Evolutionary conservation across 106 monocot genomes (phyloP), one percentile per base, ranked within the genome.

Genomic region (Vanilla planifolia): DNA sequence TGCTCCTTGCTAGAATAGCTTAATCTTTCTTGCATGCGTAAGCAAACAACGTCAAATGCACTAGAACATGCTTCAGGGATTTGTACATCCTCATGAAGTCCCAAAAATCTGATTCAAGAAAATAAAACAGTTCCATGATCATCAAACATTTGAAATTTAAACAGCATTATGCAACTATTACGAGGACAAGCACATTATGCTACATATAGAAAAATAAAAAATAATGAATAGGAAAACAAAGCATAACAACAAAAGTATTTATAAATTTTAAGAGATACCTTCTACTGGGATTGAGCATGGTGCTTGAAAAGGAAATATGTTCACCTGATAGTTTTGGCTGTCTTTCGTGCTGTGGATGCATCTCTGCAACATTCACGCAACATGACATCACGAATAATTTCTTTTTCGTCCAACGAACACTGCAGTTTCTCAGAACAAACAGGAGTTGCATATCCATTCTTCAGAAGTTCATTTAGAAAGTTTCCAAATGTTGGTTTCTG

Each of bases 11-110:
- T 64, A 20, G 65, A 70, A 77, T 92, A 98, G 22, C 82, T 59
- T 62, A 98, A 73, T 62, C 74, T 79, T 57, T 88, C 70, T 73
- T 98, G 85, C 98, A 98, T 98, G 30, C 79, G 73, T 10, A 68
- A 56, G 66, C 91, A 88, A 17, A 74, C 25, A 14, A 92, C 75
- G 43, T 98, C 92, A 68, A 98, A 98, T 70, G 98, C 79, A 66
- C 79, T 82, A 8, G 65, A 72, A 64, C 98, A 98, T 27, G 63
- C 20, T 40, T 20, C 44, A 17, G 98, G 92, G 34, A 98, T 84
- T 58, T 82, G 51, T 21, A 42, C 72, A 58, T 82, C 65, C 34
- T 88, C 91, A 73, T 88, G 57, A 51, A 98, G 75, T 55, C 92
- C 98, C 64, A 98, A 71, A 71, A 98, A 98, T 73, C 95, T 96